Evolutionary conservation across 441 rosid genomes (phyloP), one percentile per base, ranked within the genome.

Genomic region (Pelargonium cotyledonis): DNA sequence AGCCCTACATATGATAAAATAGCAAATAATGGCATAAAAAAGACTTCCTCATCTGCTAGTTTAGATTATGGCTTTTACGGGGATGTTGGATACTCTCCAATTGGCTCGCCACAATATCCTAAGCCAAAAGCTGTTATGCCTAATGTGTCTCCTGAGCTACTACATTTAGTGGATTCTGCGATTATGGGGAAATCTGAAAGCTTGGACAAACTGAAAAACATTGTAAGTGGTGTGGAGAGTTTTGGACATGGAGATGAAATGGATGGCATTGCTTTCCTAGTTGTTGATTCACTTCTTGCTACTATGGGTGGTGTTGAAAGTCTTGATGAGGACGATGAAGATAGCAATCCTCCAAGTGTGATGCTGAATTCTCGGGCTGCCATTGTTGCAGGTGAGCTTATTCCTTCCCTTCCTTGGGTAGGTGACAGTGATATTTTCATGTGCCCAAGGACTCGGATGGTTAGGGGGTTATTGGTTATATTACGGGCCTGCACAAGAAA

Each of bases 231-330:
- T 47, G 77, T 70, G 76, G 96, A 95, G 80, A 89, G 70, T 77
- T 92, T 87, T 85, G 97, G 80, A 66, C 67, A 73, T 68, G 97
- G 87, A 65, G 97, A 85, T 68, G 96, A 92, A 75, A 67, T 87
- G 38, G 97, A 95, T 82, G 75, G 85, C 81, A 83, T 89, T 68
- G 90, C 98, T 43, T 90, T 80, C 79, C 80, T 85, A 83, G 93
- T 95, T 77, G 89, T 95, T 73, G 99, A 95, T 82, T 95, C 98
- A 64, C 97, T 95, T 72, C 82, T 95, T 82, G 98, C 96, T 70
- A 95, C 99, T 64, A 95, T 95, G 99, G 99, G 99, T 72, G 99
- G 98, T 68, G 96, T 95, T 75, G 99, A 95, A 86, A 89, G 99
- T 81, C 92, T 92, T 76, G 99, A 89, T 21, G 23, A 21, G 76